Percentiles rank a stretch among this genome's conserved stretches.
phyloP scores from a whole-genome alignment of 192 early-diverging fungal genomes.

The Rhizophlyctis rosea region DNA sequence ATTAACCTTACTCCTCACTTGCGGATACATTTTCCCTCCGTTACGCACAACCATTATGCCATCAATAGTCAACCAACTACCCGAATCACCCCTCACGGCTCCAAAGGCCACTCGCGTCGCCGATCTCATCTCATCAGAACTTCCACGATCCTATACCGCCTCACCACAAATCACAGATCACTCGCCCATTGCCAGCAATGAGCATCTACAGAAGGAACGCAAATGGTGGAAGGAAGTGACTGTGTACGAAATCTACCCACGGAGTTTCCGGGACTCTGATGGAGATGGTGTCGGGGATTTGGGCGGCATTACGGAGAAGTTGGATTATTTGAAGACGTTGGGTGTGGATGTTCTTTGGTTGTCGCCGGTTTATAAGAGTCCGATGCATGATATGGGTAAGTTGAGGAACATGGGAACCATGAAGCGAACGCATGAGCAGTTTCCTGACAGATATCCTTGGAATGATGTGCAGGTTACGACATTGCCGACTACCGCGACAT shows the following conservation, averaged over 20 bases:
- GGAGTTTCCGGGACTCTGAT: conserved; percentile 6
- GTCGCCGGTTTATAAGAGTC: conserved; percentile 7
- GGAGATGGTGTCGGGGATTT: conserved; percentile 17
- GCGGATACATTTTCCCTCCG: no score
- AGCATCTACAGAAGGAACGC: no score
- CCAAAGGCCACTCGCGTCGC: no score
- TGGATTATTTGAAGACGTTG: conserved; percentile 8
- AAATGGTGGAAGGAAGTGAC: conserved; percentile 7
- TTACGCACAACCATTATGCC: no score
- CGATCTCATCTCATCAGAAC: no score
- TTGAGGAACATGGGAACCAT: neutral
- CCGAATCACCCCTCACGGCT: no score
- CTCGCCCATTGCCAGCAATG: no score
- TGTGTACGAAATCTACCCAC: conserved; percentile 8
- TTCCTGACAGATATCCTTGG: neutral
- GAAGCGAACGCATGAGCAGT: neutral
- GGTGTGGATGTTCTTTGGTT: conserved; percentile 9
- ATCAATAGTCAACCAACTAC: no score
- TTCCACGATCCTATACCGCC: no score
- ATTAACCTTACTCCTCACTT: no score
- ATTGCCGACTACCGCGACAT: conserved; percentile 1
- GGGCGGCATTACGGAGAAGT: conserved; percentile 9
- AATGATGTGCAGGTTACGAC: neutral
- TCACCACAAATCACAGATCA: no score
- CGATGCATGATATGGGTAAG: conserved; percentile 9